A percentile compares a stretch with the other conserved stretches of the same genome.
Conservation (phyloP, 192 early-diverging fungal genomes). For the Coemansia sp. region DNA sequence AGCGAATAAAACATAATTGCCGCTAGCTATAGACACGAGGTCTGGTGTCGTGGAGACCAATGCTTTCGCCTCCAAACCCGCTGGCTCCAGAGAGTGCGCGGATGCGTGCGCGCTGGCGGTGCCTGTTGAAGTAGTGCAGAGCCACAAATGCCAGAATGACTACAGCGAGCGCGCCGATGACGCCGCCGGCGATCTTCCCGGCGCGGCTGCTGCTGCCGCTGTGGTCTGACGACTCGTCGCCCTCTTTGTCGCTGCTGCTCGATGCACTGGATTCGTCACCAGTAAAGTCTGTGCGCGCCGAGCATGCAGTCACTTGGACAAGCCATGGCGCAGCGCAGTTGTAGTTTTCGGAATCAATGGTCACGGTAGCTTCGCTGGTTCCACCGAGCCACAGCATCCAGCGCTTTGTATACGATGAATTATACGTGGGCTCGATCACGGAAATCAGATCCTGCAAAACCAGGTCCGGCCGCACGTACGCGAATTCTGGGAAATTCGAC, state of each 20-base stretch:
- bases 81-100: conserved; percentile 21
- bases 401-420: conserved; percentile 11
- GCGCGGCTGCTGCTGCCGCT: conserved; percentile 18
- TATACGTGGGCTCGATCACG: conserved; percentile 37
- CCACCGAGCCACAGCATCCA: conserved; percentile 47
- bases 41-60: conserved; percentile 22
- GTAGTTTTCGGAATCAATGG: conserved; percentile 28
- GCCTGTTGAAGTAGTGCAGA: conserved; percentile 45
- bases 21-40: conserved; percentile 13
- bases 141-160: conserved; percentile 33
- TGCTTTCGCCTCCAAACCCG: conserved; percentile 32
- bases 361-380: conserved; percentile 26
- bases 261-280: conserved; percentile 13
- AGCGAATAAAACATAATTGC: neutral
- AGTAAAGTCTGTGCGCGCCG: conserved; percentile 28
- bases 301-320: conserved; percentile 25
- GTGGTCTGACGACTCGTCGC: neutral
- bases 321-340: conserved; percentile 38
- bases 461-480: conserved; percentile 42
- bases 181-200: conserved; percentile 47
- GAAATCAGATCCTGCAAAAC: conserved; percentile 45
- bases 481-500: conserved; percentile 48
- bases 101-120: conserved; percentile 30
- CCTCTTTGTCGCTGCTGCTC: neutral
- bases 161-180: conserved; percentile 26